Evolutionary conservation across 305 asterid species (phyloP).

Genomic region (Salvia sclarea): DNA sequence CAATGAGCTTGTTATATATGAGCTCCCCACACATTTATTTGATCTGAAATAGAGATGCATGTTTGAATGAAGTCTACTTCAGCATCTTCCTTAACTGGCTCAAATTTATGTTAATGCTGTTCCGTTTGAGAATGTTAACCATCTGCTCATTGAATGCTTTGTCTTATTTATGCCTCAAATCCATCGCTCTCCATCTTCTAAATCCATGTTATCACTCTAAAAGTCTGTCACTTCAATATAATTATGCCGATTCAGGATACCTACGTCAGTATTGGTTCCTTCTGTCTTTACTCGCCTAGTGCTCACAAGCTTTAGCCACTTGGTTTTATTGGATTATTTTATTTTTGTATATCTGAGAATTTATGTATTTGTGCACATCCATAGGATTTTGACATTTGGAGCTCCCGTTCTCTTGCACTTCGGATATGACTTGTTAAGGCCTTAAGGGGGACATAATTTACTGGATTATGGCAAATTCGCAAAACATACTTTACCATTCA

Average conservation of each 20-base stretch:
- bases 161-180: background rate
- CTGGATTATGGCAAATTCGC: constrained; percentile 16
- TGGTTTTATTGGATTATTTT: background rate
- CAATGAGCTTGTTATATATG: background rate
- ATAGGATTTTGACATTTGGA: background rate
- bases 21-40: background rate
- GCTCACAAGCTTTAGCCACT: constrained; percentile 1
- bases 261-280: background rate
- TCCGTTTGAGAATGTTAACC: background rate
- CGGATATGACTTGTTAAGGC: background rate
- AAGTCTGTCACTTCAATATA: background rate
- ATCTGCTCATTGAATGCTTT: background rate
- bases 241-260: background rate
- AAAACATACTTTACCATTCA: background rate
- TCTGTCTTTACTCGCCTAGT: background rate
- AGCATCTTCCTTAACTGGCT: constrained; percentile 2
- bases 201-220: background rate
- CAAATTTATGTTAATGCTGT: background rate
- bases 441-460: background rate
- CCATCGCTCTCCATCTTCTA: constrained; percentile 1
- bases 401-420: constrained; percentile 8
- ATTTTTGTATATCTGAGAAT: background rate
- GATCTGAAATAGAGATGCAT: background rate
- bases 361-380: background rate
- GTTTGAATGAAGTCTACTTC: background rate